Base-by-base conservation (phyloP, 73 alveolate species). In the Urostyla sp. region DNA sequence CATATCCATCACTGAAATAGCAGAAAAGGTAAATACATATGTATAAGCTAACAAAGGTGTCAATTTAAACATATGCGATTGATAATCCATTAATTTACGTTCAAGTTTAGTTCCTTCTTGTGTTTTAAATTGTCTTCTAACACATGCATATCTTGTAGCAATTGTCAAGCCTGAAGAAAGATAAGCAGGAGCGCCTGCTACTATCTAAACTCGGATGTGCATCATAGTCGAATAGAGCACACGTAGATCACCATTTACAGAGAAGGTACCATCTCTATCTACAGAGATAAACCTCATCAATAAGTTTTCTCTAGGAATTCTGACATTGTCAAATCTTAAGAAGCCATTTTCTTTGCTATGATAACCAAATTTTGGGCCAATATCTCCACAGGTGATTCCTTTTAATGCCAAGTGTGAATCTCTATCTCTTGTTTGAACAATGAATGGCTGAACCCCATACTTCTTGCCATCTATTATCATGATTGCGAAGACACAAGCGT, bases 301-400 rank as follows among this genome's bases (percentile, higher is more conserved):
- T 97, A 94, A 89, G 28, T 82, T 58, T 21, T 60, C 90, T 57
- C 98, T 88, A 0, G 98, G 98, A 74, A 95, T 93, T 38, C 99
- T 72, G 15, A 88, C 93, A 69, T 89, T 80, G 23, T 75, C 53
- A 66, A 94, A 67, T n/a, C 85, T 89, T 74, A 93, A 46, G 67
- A 50, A 95, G 24, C 99, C 99, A 74, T 94, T 95, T 73, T 95
- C 99, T 74, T 93, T 90, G 74, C 89, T 72, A 44, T 85, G 80
- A 50, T 72, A 91, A 28, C 98, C 99, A 27, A 78, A 67, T 84
- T 95, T 95, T 15, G 98, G 98, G 45, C 99, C 99, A 43, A 95
- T 95, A 40, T 92, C 98, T 52, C 99, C 99, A 21, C 85, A 90
- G 11, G 52, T 79, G 26, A 95, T 87, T 0, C 99, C 99, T 1